phyloP scores from a whole-genome alignment of 495 filamentous ascomycete species.

The Hypomontagnella submonticulosa region DNA sequence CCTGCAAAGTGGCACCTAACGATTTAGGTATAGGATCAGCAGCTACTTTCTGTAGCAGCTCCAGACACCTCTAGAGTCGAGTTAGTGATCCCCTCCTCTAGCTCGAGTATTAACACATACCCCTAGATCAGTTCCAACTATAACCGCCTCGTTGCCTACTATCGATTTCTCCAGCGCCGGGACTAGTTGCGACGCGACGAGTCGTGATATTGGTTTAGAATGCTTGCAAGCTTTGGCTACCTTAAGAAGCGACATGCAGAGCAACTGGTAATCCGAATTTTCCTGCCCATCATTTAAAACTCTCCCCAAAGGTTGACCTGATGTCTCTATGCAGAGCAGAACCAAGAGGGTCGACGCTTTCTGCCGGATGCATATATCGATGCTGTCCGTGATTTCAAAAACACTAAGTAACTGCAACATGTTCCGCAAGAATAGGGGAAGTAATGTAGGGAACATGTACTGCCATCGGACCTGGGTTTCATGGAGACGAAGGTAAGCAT shows the following conservation, averaged over 20 bases:
- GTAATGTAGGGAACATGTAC: constrained; percentile 31
- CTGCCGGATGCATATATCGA: constrained; percentile 42
- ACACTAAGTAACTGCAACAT: constrained; percentile 42
- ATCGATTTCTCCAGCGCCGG: constrained; percentile 42
- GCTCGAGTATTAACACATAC: constrained; percentile 39
- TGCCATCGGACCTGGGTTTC: constrained; percentile 44
- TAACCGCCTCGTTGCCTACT: constrained; percentile 34
- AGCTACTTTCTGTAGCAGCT: constrained; percentile 45
- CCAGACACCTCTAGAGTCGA: constrained; percentile 45
- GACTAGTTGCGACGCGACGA: constrained; percentile 50
- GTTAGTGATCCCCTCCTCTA: constrained; percentile 35
- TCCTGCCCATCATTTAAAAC: constrained; percentile 10
- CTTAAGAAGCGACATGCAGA: constrained; percentile 47
- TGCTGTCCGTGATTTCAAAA: constrained; percentile 17
- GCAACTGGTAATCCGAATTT: constrained; percentile 24
- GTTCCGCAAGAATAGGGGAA: constrained; percentile 44
- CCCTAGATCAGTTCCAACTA: constrained; percentile 47
- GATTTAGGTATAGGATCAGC: constrained; percentile 24
- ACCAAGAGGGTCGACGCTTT: constrained; percentile 49
- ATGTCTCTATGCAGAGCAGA: constrained; percentile 48
- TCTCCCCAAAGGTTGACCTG: constrained; percentile 23
- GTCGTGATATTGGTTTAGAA: constrained; percentile 48
- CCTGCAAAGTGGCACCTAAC: constrained; percentile 19
- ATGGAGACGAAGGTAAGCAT: constrained; percentile 49
- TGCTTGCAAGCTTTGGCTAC: constrained; percentile 47